A percentile compares a stretch with the other conserved stretches of the same genome.
Evolutionary conservation across 2,329 filamentous ascomycete species (phyloP).

Genomic region (Microcyclospora pomicola): DNA sequence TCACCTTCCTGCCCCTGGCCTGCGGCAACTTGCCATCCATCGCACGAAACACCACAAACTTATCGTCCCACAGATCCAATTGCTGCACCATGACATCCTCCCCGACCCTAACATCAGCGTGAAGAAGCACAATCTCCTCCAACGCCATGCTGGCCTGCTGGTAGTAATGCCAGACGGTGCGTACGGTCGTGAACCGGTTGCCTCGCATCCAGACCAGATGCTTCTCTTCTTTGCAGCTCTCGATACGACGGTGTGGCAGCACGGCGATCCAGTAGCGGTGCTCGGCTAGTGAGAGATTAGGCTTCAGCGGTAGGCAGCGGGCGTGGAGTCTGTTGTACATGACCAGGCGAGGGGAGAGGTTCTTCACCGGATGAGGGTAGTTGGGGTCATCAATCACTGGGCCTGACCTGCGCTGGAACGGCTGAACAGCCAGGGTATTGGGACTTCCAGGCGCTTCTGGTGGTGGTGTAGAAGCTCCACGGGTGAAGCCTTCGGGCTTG

Average conservation of each 20-base stretch:
- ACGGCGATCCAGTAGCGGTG: conserved; percentile 24
- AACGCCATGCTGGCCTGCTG: conserved; percentile 7
- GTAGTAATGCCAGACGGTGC: conserved; percentile 19
- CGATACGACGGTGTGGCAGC: conserved; percentile 8
- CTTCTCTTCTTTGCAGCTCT: conserved; percentile 7
- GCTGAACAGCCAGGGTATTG: too few relatives aligned
- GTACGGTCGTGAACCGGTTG: conserved; percentile 17
- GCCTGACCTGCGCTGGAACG: too few relatives aligned
- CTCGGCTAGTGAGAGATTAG: conserved; percentile 9
- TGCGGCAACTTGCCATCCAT: conserved; percentile 2
- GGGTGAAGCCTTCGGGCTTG: not conserved
- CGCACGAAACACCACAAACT: conserved; percentile 17
- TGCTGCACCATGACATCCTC: conserved; percentile 9
- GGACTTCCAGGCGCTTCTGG: not conserved
- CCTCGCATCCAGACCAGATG: conserved; percentile 20
- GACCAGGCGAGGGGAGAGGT: conserved; percentile 8
- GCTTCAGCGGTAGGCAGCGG: conserved; percentile 8
- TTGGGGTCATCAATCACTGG: too few relatives aligned
- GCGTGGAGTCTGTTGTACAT: conserved; percentile 14
- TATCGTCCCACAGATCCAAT: conserved; percentile 20
- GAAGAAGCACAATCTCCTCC: conserved; percentile 13
- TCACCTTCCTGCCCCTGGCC: too few relatives aligned
- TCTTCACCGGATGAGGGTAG: conserved; percentile 3
- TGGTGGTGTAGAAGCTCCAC: conserved; percentile 6
- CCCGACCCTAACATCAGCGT: conserved; percentile 8